These are phyloP conservation scores for Henckelia pumila DNA, from an alignment of 257 asterid species.

Conservation along the genomic window DNA sequence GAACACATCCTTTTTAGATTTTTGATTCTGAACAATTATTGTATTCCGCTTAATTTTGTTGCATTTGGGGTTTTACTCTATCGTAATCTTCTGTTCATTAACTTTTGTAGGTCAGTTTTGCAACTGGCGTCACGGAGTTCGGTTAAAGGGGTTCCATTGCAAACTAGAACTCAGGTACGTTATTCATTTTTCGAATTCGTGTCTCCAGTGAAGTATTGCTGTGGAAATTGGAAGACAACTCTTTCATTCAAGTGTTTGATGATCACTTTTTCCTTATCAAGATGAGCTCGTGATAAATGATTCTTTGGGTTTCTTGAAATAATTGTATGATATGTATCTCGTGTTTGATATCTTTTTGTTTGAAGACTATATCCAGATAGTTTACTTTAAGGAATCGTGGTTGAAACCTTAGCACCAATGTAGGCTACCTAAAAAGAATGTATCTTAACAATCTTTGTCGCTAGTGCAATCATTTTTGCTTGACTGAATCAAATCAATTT, in stretches of 20 bases:
- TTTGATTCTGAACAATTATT: not conserved
- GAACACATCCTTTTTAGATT: not conserved
- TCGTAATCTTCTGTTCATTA: not conserved
- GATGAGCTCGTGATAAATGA: slow-evolving; percentile 16
- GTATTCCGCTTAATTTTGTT: slow-evolving; percentile 18
- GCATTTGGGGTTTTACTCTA: slow-evolving; percentile 24
- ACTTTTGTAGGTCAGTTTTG: slow-evolving; percentile 60
- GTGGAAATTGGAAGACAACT: slow-evolving; percentile 8
- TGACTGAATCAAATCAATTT: not conserved
- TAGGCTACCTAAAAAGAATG: not conserved
- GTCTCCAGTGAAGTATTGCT: slow-evolving; percentile 1
- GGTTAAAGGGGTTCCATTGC: slow-evolving; percentile 45
- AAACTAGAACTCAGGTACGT: slow-evolving; percentile 63
- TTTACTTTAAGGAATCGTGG: not conserved
- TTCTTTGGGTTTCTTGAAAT: not conserved
- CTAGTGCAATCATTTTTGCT: not conserved
- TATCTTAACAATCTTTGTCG: not conserved
- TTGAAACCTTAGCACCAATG: not conserved
- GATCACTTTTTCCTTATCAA: slow-evolving; percentile 8
- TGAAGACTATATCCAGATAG: not conserved
- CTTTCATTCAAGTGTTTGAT: not conserved
- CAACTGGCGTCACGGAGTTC: slow-evolving; percentile 59
- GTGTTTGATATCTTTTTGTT: not conserved
- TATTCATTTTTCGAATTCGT: not conserved
- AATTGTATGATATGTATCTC: slow-evolving; percentile 10